Evolutionary conservation across 1,139 yeast genomes (phyloP).

Genomic region (Blastobotrys raffinosifermentans): DNA sequence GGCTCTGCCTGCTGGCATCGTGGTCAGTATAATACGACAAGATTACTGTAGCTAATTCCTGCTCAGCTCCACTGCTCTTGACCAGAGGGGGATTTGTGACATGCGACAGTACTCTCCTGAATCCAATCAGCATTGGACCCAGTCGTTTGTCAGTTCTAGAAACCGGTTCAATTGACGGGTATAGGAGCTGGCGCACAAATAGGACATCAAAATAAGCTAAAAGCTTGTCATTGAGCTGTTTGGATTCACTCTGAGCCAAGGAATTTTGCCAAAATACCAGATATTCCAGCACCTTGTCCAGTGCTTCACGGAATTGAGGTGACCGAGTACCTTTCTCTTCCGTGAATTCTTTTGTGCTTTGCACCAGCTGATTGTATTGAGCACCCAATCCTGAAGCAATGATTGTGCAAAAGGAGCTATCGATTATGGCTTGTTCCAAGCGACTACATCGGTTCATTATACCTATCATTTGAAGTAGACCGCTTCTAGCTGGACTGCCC

Average conservation of each 20-base stretch:
- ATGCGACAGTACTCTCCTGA: no score
- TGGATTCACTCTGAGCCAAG: constrained; percentile 19
- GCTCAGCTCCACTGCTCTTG: no score
- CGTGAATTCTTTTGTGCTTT: constrained; percentile 8
- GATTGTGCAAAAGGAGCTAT: constrained; percentile 28
- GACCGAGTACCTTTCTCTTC: neutral
- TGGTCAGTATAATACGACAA: no score
- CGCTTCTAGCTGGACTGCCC: constrained; percentile 31
- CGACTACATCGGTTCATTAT: constrained; percentile 18
- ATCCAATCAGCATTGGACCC: no score
- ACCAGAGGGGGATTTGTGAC: no score
- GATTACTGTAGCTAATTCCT: no score
- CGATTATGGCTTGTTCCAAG: constrained; percentile 26
- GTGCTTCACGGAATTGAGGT: constrained; percentile 2
- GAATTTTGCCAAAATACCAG: constrained; percentile 32
- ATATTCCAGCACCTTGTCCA: constrained; percentile 23
- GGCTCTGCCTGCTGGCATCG: no score
- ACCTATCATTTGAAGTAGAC: constrained; percentile 27
- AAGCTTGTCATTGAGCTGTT: constrained; percentile 17
- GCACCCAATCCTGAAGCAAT: constrained; percentile 33
- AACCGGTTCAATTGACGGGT: constrained; percentile 26
- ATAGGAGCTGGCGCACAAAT: constrained; percentile 27
- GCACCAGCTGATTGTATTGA: constrained; percentile 24
- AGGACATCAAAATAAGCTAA: constrained; percentile 25
- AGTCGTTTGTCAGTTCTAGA: no score